These are phyloP conservation scores for Rhododendron henanense DNA, from an alignment of 148 eudicot genomes.

Conservation along the genomic window DNA sequence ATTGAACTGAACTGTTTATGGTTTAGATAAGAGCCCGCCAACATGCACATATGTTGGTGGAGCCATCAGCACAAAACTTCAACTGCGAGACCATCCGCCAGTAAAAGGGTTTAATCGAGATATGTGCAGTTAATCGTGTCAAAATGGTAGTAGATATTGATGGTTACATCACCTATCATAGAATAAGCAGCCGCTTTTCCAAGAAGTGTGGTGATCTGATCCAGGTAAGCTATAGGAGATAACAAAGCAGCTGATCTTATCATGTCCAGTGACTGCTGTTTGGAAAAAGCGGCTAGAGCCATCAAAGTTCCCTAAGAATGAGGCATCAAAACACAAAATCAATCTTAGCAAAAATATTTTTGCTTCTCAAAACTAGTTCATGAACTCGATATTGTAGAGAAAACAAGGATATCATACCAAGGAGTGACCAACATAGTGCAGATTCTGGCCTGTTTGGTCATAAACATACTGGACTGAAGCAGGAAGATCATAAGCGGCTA, in stretches of 20 bases:
- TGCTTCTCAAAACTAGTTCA: background rate
- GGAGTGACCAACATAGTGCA: conserved; percentile 69
- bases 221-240: conserved; percentile 44
- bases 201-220: conserved; percentile 33
- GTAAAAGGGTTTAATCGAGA: no score
- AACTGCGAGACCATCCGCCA: no score
- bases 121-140: background rate
- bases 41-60: background rate
- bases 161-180: conserved; percentile 34
- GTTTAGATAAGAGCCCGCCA: background rate
- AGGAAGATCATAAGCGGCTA: conserved; percentile 56
- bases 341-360: background rate
- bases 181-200: conserved; percentile 31
- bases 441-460: conserved; percentile 37
- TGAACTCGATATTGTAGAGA: background rate
- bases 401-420: conserved; percentile 27
- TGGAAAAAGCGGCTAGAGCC: conserved; percentile 43
- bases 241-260: conserved; percentile 47
- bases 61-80: background rate
- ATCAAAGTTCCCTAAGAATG: conserved; percentile 43
- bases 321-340: background rate
- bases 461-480: conserved; percentile 45
- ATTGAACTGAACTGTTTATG: background rate
- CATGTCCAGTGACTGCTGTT: conserved; percentile 24
- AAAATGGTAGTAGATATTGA: background rate